Base-by-base conservation (phyloP, 2,329 filamentous ascomycete genomes). In the Diaporthe velutina region DNA sequence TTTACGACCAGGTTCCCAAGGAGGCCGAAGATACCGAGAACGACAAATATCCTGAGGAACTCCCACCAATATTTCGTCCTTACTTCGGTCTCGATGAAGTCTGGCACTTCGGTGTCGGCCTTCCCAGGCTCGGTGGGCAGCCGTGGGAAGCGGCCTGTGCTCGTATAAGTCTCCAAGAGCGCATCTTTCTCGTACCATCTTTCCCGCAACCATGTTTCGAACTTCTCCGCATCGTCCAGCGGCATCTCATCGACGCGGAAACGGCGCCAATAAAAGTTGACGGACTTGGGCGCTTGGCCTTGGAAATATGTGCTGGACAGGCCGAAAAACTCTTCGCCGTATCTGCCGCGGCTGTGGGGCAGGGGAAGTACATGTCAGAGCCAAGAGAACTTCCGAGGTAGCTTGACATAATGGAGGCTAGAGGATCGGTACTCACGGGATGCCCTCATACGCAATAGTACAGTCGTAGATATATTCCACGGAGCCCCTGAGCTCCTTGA, bases 221-320 rank as follows among this genome's bases (percentile, higher is more conserved):
- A 99, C 9, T 90, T 87, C 54, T 93, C 89, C 22, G 90, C 88
- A 78, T 93, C 90, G 42, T 95, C 89, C 13, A 98, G 89, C 0
- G 96, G 96, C 57, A 99, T 98, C 28, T 95, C 92, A 30, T 90
- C 89, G 19, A 98, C 82, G 45, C 90, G 90, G 84, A 98, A 98
- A 13, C 95, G 92, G 71, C 97, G 92, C 95, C 96, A 99, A 84
- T 98, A 94, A 87, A 98, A 96, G 84, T 98, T 98, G 80, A 98
- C 96, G 1, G 95, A 98, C 82, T 96, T 98, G 2, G 96, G 97
- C 0, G 96, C 93, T 1, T 94, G 91, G 17, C 97, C 96, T 82
- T 97, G 91, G 77, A 98, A 93, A 81, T 97, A 98, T 5, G 95
- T 97, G 66, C 95, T 95, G 3, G 91, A 90, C 5, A 99, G 88